Evolutionary conservation across 2,329 filamentous ascomycete genomes (phyloP), one percentile per base, ranked within the genome.

Genomic region (Colletotrichum cereale): DNA sequence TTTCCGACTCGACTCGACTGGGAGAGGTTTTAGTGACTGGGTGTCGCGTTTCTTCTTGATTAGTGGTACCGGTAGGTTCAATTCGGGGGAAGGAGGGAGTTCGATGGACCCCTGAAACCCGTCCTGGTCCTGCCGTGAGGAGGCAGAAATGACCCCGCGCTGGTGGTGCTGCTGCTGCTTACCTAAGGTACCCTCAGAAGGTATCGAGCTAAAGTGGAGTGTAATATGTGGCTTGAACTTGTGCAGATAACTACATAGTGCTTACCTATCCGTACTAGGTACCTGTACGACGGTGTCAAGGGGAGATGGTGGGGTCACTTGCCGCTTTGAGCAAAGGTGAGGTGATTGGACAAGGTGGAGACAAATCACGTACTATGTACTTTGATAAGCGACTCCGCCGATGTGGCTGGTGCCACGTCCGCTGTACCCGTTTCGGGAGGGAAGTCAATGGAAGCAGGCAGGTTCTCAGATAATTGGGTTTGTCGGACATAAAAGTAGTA

Each of bases 91-190:
- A 67, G 62, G 11, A 70, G 60, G 63, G 71, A 58, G 66, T 61
- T 60, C n/a, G 21, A 71, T 53, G 65, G 68, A 68, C 68, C 68
- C 68, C 68, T 71, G 68, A 71, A 68, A 68, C 65, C 38, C 29
- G 42, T 47, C 57, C 34, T 53, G 56, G 29, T 64, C 16, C 50
- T 68, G 52, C 56, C 48, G 29, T 18, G 60, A 57, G 24, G 48
- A 58, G 26, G 29, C 57, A 66, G 56, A 63, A 53, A 47, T 53
- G 68, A 71, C 68, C 68, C 68, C 68, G 68, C 68, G 65, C 24
- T 62, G 57, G 29, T n/a, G 29, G 18, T 26, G 21, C 4, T 56
- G 26, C 31, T 26, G n/a, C 12, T 47, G 6, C 44, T 24, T 47
- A 47, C 44, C 44, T 47, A 47, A n/a, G 3, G 4, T 6, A 3